A percentile compares a stretch with the other conserved stretches of the same genome.
Conservation (phyloP, 2,329 filamentous ascomycete genomes). For the Leptodontidium sp. region DNA sequence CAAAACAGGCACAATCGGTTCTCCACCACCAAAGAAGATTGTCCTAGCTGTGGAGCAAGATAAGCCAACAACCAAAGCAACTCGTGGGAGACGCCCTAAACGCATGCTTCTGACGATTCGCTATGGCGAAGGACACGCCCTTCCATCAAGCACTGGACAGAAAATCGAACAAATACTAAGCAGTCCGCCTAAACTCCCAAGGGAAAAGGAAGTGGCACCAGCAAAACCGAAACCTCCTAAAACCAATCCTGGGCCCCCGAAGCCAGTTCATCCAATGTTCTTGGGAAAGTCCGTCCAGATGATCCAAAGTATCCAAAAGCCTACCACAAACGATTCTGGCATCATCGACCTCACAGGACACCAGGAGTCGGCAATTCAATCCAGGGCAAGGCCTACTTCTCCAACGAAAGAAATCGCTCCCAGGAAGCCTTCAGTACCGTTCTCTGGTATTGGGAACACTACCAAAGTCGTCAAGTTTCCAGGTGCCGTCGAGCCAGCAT, state of each 20-base stretch:
- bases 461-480: conserved; percentile 62
- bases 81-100: conserved; percentile 50
- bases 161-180: conserved; percentile 70
- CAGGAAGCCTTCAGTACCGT: conserved; percentile 47
- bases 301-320: conserved; percentile 27
- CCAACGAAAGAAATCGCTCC: conserved; percentile 32
- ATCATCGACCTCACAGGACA: conserved; percentile 22
- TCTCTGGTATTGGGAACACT: conserved; percentile 35
- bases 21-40: conserved; percentile 64
- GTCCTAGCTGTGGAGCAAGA: conserved; percentile 16
- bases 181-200: neutral
- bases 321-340: neutral
- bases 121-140: conserved; percentile 62
- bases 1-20: conserved; percentile 68
- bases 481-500: conserved; percentile 72
- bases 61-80: conserved; percentile 37
- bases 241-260: conserved; percentile 45
- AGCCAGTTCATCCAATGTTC: conserved; percentile 75
- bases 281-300: conserved; percentile 57
- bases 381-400: neutral
- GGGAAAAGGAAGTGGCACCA: neutral
- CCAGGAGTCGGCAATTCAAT: neutral
- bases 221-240: conserved; percentile 39
- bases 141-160: conserved; percentile 59
- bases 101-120: conserved; percentile 60